Conservation (phyloP, 2,329 filamentous ascomycete species). For the Fusarium duplospermum region DNA sequence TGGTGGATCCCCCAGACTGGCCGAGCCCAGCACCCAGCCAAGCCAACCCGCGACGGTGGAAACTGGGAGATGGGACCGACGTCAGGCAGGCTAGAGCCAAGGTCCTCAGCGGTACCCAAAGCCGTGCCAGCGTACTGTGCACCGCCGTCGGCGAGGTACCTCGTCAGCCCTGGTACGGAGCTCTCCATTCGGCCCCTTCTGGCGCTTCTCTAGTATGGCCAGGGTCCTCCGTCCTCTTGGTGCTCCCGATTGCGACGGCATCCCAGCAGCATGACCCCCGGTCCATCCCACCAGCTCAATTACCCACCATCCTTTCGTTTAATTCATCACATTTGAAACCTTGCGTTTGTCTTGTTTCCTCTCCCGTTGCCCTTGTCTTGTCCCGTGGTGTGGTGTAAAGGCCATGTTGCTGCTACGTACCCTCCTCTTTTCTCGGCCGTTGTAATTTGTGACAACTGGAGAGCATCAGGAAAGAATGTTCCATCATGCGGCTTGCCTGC, state of each 20-base stretch:
- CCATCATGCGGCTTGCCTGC: slow-evolving; percentile 1
- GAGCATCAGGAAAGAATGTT: background rate
- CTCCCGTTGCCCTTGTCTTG: slow-evolving; percentile 17
- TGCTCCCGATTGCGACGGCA: slow-evolving; percentile 31
- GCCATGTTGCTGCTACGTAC: background rate
- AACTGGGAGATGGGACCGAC: slow-evolving; percentile 27
- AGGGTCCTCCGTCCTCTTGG: slow-evolving; percentile 38
- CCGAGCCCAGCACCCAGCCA: slow-evolving; percentile 31
- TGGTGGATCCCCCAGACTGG: slow-evolving; percentile 31
- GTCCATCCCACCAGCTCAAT: slow-evolving; percentile 23
- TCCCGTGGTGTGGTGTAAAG: slow-evolving; percentile 3
- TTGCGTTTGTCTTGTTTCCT: slow-evolving; percentile 30
- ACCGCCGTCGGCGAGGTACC: slow-evolving; percentile 27
- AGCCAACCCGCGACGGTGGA: slow-evolving; percentile 31
- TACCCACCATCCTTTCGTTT: slow-evolving; percentile 16
- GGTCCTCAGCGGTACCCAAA: slow-evolving; percentile 31
- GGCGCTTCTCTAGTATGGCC: slow-evolving; percentile 28
- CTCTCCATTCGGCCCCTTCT: slow-evolving; percentile 20
- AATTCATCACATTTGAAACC: slow-evolving; percentile 28
- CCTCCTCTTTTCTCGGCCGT: slow-evolving; percentile 3
- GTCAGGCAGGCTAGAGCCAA: slow-evolving; percentile 24
- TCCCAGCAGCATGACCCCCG: slow-evolving; percentile 20
- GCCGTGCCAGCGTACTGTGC: slow-evolving; percentile 39
- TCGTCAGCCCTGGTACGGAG: slow-evolving; percentile 9
- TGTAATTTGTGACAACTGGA: background rate